phyloP scores from a whole-genome alignment of 371 early-diverging fungal genomes.

The Apophysomyces trapeziformis region DNA sequence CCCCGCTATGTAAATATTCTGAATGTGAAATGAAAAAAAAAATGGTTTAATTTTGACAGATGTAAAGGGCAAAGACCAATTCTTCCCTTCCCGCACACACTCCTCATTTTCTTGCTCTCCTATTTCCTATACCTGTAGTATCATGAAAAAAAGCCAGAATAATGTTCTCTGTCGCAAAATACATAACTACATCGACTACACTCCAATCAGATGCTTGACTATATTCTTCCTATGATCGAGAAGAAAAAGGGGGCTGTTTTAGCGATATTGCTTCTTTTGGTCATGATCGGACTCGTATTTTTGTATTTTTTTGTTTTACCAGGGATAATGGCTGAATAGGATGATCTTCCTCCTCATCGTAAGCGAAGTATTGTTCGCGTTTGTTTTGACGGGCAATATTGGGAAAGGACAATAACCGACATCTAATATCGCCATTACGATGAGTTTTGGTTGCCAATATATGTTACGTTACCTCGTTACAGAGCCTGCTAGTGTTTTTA shows the following conservation, averaged over 20 bases:
- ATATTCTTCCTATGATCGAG: neutral
- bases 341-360: neutral
- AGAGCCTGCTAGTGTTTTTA: conserved; percentile 56
- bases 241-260: neutral
- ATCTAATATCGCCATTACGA: neutral
- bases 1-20: conserved; percentile 9
- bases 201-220: conserved; percentile 40
- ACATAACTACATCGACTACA: conserved; percentile 60
- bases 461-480: conserved; percentile 52
- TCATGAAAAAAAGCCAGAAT: conserved; percentile 60
- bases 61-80: neutral
- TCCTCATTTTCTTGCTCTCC: neutral
- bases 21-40: neutral
- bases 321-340: neutral
- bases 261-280: neutral
- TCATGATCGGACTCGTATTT: conserved; percentile 1
- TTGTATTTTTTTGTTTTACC: neutral
- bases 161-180: conserved; percentile 56
- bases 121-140: neutral
- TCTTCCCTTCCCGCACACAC: too few species aligned
- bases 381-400: conserved; percentile 8
- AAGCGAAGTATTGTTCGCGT: neutral
- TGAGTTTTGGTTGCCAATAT: neutral
- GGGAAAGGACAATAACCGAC: conserved; percentile 17
- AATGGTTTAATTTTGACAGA: conserved; percentile 5